A percentile compares a stretch with the other conserved stretches of the same genome.
These are phyloP conservation scores for Solanum microdontum DNA, from an alignment of 257 asterid genomes.

Conservation along the genomic window DNA sequence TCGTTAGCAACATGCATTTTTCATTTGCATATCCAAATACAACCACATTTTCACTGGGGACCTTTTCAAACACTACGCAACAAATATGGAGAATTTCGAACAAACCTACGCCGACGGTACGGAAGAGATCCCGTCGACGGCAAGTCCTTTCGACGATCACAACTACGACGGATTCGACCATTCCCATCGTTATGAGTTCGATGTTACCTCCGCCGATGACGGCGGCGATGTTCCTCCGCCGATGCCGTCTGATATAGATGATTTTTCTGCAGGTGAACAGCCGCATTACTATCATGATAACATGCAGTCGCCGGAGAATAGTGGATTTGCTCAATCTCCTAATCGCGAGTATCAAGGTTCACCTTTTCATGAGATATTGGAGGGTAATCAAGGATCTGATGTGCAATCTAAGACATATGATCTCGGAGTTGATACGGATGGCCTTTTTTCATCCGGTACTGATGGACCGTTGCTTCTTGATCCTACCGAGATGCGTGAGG, in stretches of 20 bases:
- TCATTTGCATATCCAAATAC: neutral
- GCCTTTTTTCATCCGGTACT: slow-evolving; percentile 30
- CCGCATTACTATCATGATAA: slow-evolving; percentile 1
- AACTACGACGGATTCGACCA: slow-evolving; percentile 7
- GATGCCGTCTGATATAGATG: slow-evolving; percentile 13
- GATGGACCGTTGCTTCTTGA: slow-evolving; percentile 85
- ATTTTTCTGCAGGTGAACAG: slow-evolving; percentile 10
- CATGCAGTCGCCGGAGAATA: slow-evolving; percentile 23
- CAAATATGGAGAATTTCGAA: slow-evolving; percentile 46
- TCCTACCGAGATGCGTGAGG: slow-evolving; percentile 76
- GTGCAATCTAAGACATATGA: slow-evolving; percentile 36
- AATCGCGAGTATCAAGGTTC: slow-evolving; percentile 7
- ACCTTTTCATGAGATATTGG: slow-evolving; percentile 12
- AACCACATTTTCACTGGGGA: neutral
- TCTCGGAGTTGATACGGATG: slow-evolving; percentile 40
- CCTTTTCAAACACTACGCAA: neutral
- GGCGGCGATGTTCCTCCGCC: slow-evolving; percentile 24
- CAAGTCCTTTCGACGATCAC: slow-evolving; percentile 24
- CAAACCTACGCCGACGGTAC: slow-evolving; percentile 6
- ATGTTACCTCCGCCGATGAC: slow-evolving; percentile 12
- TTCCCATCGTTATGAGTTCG: slow-evolving; percentile 12
- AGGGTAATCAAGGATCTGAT: slow-evolving; percentile 5
- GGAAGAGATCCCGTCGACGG: slow-evolving; percentile 21
- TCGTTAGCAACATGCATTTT: neutral
- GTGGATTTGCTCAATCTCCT: slow-evolving; percentile 17